Evolutionary conservation across 208 protist species (phyloP), one percentile per base, ranked within the genome.

Genomic region (Trichomonas tenax): DNA sequence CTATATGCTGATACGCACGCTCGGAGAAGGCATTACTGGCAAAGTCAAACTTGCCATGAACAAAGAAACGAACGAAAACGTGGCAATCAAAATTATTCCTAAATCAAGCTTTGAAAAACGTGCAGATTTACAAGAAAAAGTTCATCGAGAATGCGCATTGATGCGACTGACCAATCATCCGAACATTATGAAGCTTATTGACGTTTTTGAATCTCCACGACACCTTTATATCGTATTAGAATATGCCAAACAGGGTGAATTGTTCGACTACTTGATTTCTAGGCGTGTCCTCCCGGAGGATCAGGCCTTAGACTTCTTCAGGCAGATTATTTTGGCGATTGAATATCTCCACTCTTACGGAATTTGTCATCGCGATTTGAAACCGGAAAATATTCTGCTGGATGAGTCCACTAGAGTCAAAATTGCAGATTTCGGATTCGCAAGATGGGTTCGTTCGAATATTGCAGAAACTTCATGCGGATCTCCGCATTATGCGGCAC

Each of bases 231-330:
- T 89, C n/a, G 36, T 89, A 31, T 17, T 89, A 8, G 99, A 99
- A 97, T 99, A 99, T 96, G 98, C 99, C 0, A 98, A 98, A 48
- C 98, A 99, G 63, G 99, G 99, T 0, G 99, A 99, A 97, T 97
- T 99, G 63, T 99, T 99, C 97, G 99, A 99, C 96, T 99, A 99
- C 97, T 99, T 99, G 96, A 99, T 99, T 0, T 98, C 98, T 63
- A 98, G 99, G 96, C 99, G 99, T 8, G 81, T 96, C 2, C n/a
- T 97, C 17, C 58, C n/a, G 10, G 96, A 97, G n/a, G 97, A 98
- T 0, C 99, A 99, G 49, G 98, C 98, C 45, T 97, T 98, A 10
- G 63, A 96, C 31, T 98, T 99, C 51, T 99, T 96, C 82, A 51
- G 51, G 15, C 82, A 96, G 36, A 84, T 96, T n/a, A 38, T 96